Conservation (phyloP, 208 protist genomes). For the Wallacemonas collosoma region DNA sequence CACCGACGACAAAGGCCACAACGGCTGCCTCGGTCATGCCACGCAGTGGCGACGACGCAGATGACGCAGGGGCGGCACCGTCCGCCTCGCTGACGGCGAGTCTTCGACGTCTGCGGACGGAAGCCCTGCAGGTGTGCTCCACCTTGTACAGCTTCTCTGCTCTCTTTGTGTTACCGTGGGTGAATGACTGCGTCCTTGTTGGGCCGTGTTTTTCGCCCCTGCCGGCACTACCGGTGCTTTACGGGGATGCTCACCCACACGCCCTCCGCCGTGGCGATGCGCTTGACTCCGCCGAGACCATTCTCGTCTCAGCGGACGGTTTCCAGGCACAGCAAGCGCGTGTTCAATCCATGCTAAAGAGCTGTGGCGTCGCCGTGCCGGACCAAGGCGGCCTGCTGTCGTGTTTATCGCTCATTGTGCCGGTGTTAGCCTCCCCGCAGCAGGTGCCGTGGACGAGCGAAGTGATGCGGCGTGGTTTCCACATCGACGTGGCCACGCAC, state of each 20-base stretch:
- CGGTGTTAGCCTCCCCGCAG: conserved; percentile 34
- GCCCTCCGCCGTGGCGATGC: neutral
- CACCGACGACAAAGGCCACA: neutral
- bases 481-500: conserved; percentile 39
- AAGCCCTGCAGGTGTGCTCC: conserved; percentile 51
- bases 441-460: conserved; percentile 46
- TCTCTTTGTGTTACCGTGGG: conserved; percentile 73
- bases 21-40: neutral
- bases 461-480: conserved; percentile 51
- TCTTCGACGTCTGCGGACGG: neutral
- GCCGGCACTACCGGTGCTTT: neutral
- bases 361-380: conserved; percentile 52
- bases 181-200: conserved; percentile 69
- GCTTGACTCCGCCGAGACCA: neutral
- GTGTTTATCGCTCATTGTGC: conserved; percentile 56
- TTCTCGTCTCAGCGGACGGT: conserved; percentile 22
- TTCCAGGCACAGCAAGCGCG: conserved; percentile 39
- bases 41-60: neutral
- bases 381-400: conserved; percentile 46
- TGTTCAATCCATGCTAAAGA: conserved; percentile 37
- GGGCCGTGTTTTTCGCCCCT: conserved; percentile 58
- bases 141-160: conserved; percentile 70
- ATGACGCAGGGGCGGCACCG: neutral
- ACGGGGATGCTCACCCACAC: neutral
- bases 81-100: neutral